Conservation (phyloP, 163 green algal genomes). For the Prototheca wickerhamii region DNA sequence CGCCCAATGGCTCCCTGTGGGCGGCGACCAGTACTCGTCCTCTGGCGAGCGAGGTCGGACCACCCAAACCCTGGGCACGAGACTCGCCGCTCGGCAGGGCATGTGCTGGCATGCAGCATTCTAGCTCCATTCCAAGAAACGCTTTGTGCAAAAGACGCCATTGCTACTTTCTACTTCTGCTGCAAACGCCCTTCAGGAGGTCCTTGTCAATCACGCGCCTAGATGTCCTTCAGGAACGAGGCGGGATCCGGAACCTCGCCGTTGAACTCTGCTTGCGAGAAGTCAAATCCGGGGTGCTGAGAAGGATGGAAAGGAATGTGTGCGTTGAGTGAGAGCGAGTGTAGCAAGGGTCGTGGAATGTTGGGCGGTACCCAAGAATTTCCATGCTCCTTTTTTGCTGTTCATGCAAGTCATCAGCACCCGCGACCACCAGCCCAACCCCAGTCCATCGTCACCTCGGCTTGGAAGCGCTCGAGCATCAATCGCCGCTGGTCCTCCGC, state of each 20-base stretch:
- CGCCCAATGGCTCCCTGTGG: no score
- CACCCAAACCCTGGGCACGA: no score
- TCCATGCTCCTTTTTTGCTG: not conserved
- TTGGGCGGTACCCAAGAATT: no score
- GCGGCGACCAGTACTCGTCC: no score
- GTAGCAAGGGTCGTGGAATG: not conserved
- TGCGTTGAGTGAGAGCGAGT: not conserved
- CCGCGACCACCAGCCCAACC: not conserved
- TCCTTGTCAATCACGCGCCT: not conserved
- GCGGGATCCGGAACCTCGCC: slow-evolving; percentile 64
- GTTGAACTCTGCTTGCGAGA: slow-evolving; percentile 74
- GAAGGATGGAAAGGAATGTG: not conserved
- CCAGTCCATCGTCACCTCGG: slow-evolving; percentile 51
- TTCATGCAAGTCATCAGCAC: not conserved
- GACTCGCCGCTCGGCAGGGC: no score
- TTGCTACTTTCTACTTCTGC: no score
- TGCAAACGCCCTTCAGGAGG: not conserved
- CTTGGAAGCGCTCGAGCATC: slow-evolving; percentile 88
- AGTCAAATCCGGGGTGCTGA: slow-evolving; percentile 93
- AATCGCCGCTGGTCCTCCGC: slow-evolving; percentile 69
- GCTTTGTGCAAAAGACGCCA: no score
- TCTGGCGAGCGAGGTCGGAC: no score
- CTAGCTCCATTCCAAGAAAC: no score
- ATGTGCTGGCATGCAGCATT: no score
- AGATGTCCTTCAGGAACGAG: slow-evolving; percentile 66